These are phyloP conservation scores for Chlorella sorokiniana DNA, from an alignment of 139 green algal species.

Conservation along the genomic window DNA sequence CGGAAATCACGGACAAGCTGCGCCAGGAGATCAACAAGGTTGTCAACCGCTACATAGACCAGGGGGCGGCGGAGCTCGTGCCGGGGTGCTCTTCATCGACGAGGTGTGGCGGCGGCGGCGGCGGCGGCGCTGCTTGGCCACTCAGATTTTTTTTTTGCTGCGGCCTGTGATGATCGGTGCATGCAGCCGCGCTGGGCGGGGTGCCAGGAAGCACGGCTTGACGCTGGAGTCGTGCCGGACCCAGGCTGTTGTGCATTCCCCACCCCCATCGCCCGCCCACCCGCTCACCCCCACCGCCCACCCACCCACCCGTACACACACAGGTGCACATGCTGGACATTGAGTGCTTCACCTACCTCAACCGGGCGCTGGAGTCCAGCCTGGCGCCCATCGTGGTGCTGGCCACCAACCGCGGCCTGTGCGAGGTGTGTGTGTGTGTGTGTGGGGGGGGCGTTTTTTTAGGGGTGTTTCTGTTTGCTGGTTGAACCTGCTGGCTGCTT, in stretches of 20 bases:
- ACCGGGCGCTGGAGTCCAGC: slow-evolving; percentile 89
- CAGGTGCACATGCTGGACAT: slow-evolving; percentile 98
- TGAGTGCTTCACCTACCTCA: slow-evolving; percentile 99
- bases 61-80: slow-evolving; percentile 92
- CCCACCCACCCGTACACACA: neutral
- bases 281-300: neutral
- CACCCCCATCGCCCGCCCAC: too few species aligned
- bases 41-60: slow-evolving; percentile 77
- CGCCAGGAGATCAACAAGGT: slow-evolving; percentile 97
- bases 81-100: slow-evolving; percentile 99
- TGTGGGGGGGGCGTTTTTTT: too few species aligned
- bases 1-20: slow-evolving; percentile 99
- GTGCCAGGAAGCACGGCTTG: too few species aligned
- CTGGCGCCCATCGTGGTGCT: slow-evolving; percentile 98
- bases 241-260: too few species aligned
- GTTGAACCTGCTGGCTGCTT: too few species aligned
- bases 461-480: too few species aligned
- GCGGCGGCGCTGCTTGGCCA: neutral
- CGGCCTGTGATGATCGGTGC: too few species aligned
- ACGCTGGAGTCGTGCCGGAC: too few species aligned
- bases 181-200: too few species aligned
- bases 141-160: neutral
- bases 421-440: slow-evolving; percentile 49
- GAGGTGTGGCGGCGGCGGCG: slow-evolving; percentile 59
- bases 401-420: slow-evolving; percentile 97